These are phyloP conservation scores for Aspergillus thermomutatus DNA, from an alignment of 2,329 filamentous ascomycete species.

Conservation along the genomic window DNA sequence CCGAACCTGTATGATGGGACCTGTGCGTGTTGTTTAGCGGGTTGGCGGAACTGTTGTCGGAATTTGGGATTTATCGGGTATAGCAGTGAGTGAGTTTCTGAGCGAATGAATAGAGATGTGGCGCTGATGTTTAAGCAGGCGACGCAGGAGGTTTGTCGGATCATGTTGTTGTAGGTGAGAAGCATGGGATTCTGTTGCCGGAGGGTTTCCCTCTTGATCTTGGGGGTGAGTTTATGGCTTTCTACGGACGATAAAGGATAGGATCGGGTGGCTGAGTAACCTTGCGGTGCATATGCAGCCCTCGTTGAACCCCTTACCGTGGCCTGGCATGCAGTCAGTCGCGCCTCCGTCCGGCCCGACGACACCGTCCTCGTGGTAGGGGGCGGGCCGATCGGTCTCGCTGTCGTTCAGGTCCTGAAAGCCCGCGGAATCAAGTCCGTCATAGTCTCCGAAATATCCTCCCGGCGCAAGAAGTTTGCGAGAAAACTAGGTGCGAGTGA, in stretches of 20 bases:
- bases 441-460: conserved; percentile 56
- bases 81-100: conserved; percentile 30
- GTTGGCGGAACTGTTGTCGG: conserved; percentile 57
- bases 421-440: conserved; percentile 53
- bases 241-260: background rate
- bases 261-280: background rate
- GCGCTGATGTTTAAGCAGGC: conserved; percentile 48
- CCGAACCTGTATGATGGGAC: conserved; percentile 58
- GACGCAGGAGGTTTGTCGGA: conserved; percentile 27
- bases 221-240: conserved; percentile 15
- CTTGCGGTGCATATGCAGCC: conserved; percentile 32
- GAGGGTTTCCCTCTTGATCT: conserved; percentile 18
- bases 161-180: conserved; percentile 20
- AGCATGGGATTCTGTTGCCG: conserved; percentile 21
- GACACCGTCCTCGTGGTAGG: conserved; percentile 55
- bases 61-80: conserved; percentile 54
- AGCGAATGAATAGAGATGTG: conserved; percentile 33
- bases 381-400: conserved; percentile 61
- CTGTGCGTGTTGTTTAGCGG: conserved; percentile 54
- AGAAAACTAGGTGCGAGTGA: conserved; percentile 53
- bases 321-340: conserved; percentile 60
- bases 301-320: conserved; percentile 62
- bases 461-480: conserved; percentile 51
- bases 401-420: conserved; percentile 56
- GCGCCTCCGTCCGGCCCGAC: conserved; percentile 43